Evolutionary conservation across 2,329 filamentous ascomycete species (phyloP).

Genomic region (Hypoxylon sp.): DNA sequence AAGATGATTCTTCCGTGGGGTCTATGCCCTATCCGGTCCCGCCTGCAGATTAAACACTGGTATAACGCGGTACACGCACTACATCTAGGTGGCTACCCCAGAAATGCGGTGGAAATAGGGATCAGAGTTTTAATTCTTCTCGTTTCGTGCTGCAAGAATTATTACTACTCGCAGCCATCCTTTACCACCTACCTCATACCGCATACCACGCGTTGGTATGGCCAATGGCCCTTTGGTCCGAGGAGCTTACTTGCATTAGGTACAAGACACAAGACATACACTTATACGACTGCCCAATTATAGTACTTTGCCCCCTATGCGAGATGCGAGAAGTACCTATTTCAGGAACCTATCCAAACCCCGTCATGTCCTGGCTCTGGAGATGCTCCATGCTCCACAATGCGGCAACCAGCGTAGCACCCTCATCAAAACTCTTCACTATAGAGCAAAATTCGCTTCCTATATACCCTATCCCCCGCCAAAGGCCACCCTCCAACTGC

Average conservation of each 20-base stretch:
- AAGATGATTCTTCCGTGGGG: conserved; percentile 34
- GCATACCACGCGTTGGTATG: conserved; percentile 11
- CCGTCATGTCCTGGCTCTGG: conserved; percentile 22
- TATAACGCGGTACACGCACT: conserved; percentile 20
- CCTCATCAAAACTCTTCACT: conserved; percentile 10
- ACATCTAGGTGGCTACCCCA: conserved; percentile 34
- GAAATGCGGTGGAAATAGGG: conserved; percentile 15
- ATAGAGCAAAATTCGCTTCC: conserved; percentile 10
- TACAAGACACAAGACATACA: background rate
- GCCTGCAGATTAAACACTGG: conserved; percentile 27
- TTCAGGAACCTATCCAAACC: conserved; percentile 35
- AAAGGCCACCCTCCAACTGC: conserved; percentile 35
- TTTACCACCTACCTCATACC: conserved; percentile 33
- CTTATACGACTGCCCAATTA: conserved; percentile 6
- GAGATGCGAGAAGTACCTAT: conserved; percentile 15
- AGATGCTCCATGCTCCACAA: conserved; percentile 30
- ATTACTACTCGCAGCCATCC: conserved; percentile 27
- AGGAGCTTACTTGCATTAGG: conserved; percentile 7
- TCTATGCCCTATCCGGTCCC: conserved; percentile 30
- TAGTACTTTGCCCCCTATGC: conserved; percentile 2
- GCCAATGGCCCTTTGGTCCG: conserved; percentile 26
- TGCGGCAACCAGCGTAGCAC: conserved; percentile 27
- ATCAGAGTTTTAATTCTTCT: conserved; percentile 23
- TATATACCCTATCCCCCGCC: conserved; percentile 23
- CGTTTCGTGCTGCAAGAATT: conserved; percentile 15